Conservation (phyloP, 495 filamentous ascomycete species). For the Aspergillus ellipticus region DNA sequence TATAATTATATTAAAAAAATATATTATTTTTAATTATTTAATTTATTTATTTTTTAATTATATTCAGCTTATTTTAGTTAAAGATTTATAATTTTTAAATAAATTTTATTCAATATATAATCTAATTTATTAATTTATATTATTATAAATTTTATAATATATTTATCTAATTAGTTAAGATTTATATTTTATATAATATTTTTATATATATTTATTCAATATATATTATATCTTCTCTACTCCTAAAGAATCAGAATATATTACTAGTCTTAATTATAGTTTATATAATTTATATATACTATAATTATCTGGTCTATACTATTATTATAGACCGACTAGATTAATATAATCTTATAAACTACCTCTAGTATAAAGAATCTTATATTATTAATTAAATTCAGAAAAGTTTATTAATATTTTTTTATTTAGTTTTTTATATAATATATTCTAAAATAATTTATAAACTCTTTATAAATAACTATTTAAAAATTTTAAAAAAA, state of each 20-base stretch:
- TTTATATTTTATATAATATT: slow-evolving; percentile 1
- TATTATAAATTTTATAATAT: not conserved
- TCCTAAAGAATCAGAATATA: not conserved
- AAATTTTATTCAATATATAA: not conserved
- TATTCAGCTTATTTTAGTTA: not conserved
- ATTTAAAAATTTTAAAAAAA: no score
- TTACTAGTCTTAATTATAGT: not conserved
- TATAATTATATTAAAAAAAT: not conserved
- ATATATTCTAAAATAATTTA: not conserved
- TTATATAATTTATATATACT: not conserved
- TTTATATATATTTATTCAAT: not conserved
- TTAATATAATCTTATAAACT: not conserved
- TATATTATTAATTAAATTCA: not conserved
- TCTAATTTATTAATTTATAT: not conserved
- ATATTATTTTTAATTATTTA: not conserved
- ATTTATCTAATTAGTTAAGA: slow-evolving; percentile 4
- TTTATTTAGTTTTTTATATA: slow-evolving; percentile 2
- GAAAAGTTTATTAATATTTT: not conserved
- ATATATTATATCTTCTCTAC: not conserved
- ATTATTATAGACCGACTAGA: not conserved
- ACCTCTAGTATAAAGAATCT: not conserved
- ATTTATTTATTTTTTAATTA: not conserved
- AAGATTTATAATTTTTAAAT: not conserved
- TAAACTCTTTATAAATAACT: not conserved
- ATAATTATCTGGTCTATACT: not conserved